These are phyloP conservation scores for Coemansia sp. DNA, from an alignment of 192 early-diverging fungal species.

Conservation along the genomic window DNA sequence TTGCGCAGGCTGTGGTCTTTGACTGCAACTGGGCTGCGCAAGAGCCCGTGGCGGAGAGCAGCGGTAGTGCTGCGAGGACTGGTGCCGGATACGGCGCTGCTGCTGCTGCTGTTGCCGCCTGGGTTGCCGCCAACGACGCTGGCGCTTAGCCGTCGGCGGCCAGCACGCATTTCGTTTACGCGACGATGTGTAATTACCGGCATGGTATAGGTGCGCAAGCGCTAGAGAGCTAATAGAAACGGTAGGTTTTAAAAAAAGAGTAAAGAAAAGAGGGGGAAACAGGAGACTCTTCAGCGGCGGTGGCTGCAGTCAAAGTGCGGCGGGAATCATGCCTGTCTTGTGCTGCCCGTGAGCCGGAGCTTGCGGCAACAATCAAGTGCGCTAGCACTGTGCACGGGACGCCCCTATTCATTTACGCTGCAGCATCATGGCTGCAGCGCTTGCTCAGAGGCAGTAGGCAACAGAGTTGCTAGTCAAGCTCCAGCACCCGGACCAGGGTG, in stretches of 20 bases:
- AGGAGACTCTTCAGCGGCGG: neutral
- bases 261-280: neutral
- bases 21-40: slow-evolving; percentile 10
- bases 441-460: no score
- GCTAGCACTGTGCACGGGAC: slow-evolving; percentile 9
- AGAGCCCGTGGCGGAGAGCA: slow-evolving; percentile 10
- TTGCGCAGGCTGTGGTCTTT: slow-evolving; percentile 27
- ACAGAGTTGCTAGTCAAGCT: no score
- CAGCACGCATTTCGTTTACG: slow-evolving; percentile 46
- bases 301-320: slow-evolving; percentile 9
- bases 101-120: slow-evolving; percentile 1
- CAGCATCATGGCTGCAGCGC: neutral
- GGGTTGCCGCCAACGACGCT: slow-evolving; percentile 22
- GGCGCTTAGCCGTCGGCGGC: slow-evolving; percentile 51
- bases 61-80: slow-evolving; percentile 5
- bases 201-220: slow-evolving; percentile 17
- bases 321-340: slow-evolving; percentile 8
- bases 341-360: neutral
- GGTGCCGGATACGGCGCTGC: neutral
- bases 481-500: no score
- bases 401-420: slow-evolving; percentile 8
- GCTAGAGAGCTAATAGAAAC: neutral
- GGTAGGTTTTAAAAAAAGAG: slow-evolving; percentile 3
- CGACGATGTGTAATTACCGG: slow-evolving; percentile 52
- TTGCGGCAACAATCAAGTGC: slow-evolving; percentile 2